Evolutionary conservation across 1,284 basidiomycete species (phyloP), one percentile per base, ranked within the genome.

Genomic region (Ustilago vetiveriae): DNA sequence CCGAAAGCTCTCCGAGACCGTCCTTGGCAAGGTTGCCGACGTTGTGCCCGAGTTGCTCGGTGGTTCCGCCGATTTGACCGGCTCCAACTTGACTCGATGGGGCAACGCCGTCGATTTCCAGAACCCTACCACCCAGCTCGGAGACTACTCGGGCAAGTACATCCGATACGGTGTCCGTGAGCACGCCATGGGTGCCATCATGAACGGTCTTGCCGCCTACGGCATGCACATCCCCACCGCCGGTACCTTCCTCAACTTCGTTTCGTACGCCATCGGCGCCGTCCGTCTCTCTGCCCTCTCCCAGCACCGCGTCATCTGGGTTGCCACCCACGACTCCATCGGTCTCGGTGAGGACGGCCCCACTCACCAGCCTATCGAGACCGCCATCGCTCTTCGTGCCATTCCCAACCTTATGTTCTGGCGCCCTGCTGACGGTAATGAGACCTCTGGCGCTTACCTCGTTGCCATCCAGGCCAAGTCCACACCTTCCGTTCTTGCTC

Each of bases 111-210:
- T 89, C 66, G 94, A 97, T 85, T 96, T 97, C 89, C 94, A 97
- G 84, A 90, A 88, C 53, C 90, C 91, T 19, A 49, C 38, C 60
- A 90, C 87, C 83, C 92, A 91, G 39, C 87, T 96, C 49, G 94
- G 94, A 64, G 86, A 84, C 72, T 96, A 93, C 84, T 84, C 88
- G 62, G 94, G 94, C 60, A 91, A 90, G 50, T 96, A 97, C 84
- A 88, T 97, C 83, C 91, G 92, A 56, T 97, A 91, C 85, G 94
- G 94, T 88, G 93, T 97, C 59, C 92, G 94, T 84, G 94, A 97
- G 84, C 94, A 97, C 84, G 94, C 87, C 78, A 97, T 97, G 94
- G 92, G 90, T 79, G 94, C 94, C 66, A 92, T 96, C 81, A 92
- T 90, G 79, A 95, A 95, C 83, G 92, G 92, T 83, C 83, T 95